phyloP scores from a whole-genome alignment of 306 rosid species.

The Trifolium repens region DNA sequence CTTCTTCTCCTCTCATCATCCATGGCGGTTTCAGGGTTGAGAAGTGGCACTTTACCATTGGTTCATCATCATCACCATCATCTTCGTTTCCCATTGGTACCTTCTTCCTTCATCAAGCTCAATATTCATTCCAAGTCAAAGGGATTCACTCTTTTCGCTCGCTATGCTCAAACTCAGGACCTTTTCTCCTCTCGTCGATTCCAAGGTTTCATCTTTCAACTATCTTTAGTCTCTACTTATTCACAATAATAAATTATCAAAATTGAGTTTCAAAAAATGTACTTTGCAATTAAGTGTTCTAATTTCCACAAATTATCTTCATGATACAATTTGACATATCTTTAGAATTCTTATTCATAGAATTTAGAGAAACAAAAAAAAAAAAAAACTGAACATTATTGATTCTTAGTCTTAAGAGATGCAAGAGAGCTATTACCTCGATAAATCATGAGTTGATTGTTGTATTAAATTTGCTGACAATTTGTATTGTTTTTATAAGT shows the following conservation, averaged over 20 bases:
- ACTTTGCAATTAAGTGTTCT: no score
- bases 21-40: slow-evolving; percentile 74
- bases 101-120: slow-evolving; percentile 40
- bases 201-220: slow-evolving; percentile 54
- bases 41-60: slow-evolving; percentile 59
- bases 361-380: neutral
- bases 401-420: no score
- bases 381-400: no score
- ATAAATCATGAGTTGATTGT: no score
- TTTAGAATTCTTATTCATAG: neutral
- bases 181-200: slow-evolving; percentile 71
- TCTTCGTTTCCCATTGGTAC: slow-evolving; percentile 40
- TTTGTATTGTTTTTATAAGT: no score
- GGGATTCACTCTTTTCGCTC: slow-evolving; percentile 61
- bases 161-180: slow-evolving; percentile 80
- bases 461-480: no score
- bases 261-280: neutral
- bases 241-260: neutral
- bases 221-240: neutral
- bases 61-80: slow-evolving; percentile 47
- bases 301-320: no score
- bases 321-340: no score
- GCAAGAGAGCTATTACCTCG: no score
- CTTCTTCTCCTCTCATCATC: slow-evolving; percentile 3
- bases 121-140: slow-evolving; percentile 55